Base-by-base conservation (phyloP, 345 rosid genomes). In the Mangifera indica region DNA sequence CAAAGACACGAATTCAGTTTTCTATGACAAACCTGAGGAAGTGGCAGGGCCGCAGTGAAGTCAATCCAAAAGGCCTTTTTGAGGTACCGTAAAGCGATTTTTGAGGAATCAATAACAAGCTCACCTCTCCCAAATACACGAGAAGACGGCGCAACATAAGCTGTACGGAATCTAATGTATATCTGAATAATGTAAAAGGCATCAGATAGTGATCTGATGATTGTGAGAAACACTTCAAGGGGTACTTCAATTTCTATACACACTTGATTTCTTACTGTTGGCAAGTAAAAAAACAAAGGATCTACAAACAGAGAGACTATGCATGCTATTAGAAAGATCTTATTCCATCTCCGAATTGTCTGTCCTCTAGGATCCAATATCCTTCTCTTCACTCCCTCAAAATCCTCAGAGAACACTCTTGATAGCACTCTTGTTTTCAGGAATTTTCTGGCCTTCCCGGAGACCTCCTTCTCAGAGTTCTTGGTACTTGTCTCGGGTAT, bases 91-190 rank as follows among this genome's bases (percentile, higher is more conserved):
- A 57, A 74, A 55, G 93, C 87, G 72, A 91, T 91, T 79, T 87
- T 83, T 7, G 71, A 74, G 58, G 89, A 67, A 79, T 89, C 93
- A 3, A 89, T 87, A 51, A 93, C 93, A 42, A 93, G 93, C 77
- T 93, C 98, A 18, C 92, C 98, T 85, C 97, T 91, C 62, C 98
- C 93, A 52, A 93, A 87, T 29, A 91, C 97, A 52, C 95, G 91
- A 71, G 98, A 93, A 76, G 95, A 87, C 45, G 98, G 97, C 0
- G 97, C 98, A 0, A 93, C 76, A 44, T 89, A 93, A 72, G 98
- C 94, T 0, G 97, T 91, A 54, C 86, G 83, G 79, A 87, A 93
- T 55, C 89, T 83, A 71, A 89, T 74, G 63, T 83, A 84, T 68
- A 91, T 91, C 79, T 91, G 93, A 75, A 87, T 75, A 14, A 85